phyloP scores from a whole-genome alignment of 2,329 filamentous ascomycete genomes.

The Alternaria ethzedia region DNA sequence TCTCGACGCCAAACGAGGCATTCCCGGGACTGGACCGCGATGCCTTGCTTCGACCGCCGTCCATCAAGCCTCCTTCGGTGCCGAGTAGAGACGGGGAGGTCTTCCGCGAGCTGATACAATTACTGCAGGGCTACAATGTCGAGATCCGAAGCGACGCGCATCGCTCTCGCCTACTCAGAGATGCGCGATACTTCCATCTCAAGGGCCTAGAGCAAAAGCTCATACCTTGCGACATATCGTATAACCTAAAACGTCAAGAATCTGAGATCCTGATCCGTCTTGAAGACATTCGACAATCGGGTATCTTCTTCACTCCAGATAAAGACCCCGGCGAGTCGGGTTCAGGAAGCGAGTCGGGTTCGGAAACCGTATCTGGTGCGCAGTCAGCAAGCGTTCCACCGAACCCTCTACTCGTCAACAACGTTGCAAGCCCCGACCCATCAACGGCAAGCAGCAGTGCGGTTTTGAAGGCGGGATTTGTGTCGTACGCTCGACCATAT shows the following conservation, averaged over 20 bases:
- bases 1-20: conserved; percentile 76
- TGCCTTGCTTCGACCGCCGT: conserved; percentile 82
- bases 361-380: conserved; percentile 23
- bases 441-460: conserved; percentile 17
- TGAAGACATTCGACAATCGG: conserved; percentile 88
- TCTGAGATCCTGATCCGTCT: conserved; percentile 81
- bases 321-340: conserved; percentile 26
- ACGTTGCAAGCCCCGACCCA: conserved; percentile 27
- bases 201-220: conserved; percentile 89
- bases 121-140: conserved; percentile 84
- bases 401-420: conserved; percentile 37
- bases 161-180: conserved; percentile 76
- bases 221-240: conserved; percentile 76
- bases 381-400: conserved; percentile 26
- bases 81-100: conserved; percentile 81
- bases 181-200: conserved; percentile 92
- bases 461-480: conserved; percentile 57
- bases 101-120: conserved; percentile 80
- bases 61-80: conserved; percentile 81
- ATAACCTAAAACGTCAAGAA: conserved; percentile 71
- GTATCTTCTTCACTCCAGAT: conserved; percentile 70
- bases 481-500: conserved; percentile 84
- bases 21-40: conserved; percentile 85
- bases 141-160: conserved; percentile 78
- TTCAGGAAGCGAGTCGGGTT: conserved; percentile 26